Base-by-base conservation (phyloP, 176 grass and related monocot genomes). In the Coix lacrymajobi region DNA sequence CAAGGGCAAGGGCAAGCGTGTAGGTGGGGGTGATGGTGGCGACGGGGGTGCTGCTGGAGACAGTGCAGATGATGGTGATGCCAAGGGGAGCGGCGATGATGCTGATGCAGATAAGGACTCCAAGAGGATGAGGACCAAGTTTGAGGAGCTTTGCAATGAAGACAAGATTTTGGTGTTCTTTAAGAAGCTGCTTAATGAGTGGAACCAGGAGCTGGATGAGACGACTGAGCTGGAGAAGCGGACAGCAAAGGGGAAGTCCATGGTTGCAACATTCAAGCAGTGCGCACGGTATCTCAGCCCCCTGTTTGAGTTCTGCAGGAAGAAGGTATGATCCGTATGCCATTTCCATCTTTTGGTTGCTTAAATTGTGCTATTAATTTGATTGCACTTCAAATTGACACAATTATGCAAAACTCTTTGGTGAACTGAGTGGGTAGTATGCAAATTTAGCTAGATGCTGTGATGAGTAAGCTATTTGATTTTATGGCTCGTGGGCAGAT, bases 81-180 rank as follows among this genome's bases (percentile, higher is more conserved):
- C 63, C 40, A 67, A 51, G 26, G 49, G 87, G 32, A 87, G 81
- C 11, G 90, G 81, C 3, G 92, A 89, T 63, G 90, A 88, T 44
- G 92, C 76, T 4, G 88, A 92, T 43, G 89, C 81, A 2, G 88
- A 92, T 62, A 90, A 89, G 79, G 88, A 98, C 26, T 86, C 69
- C 0, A 83, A 85, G 5, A 84, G 96, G 80, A 90, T 95, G 96
- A 82, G 86, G 67, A 79, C 88, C 24, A 90, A 91, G 15, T 98
- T 98, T 62, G 88, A 88, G 84, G 96, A 98, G 37, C 84, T 98
- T 65, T 93, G 89, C 16, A 85, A 87, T 0, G 92, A 98, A 52
- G 92, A 98, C 75, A 98, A 98, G 79, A 98, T 98, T 41, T 84
- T 95, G 62, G 96, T 95, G 25, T 98, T 95, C 79, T 98, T 98